A percentile compares a stretch with the other conserved stretches of the same genome.
These are phyloP conservation scores for Angophora floribunda DNA, from an alignment of 345 rosid species.

Conservation along the genomic window DNA sequence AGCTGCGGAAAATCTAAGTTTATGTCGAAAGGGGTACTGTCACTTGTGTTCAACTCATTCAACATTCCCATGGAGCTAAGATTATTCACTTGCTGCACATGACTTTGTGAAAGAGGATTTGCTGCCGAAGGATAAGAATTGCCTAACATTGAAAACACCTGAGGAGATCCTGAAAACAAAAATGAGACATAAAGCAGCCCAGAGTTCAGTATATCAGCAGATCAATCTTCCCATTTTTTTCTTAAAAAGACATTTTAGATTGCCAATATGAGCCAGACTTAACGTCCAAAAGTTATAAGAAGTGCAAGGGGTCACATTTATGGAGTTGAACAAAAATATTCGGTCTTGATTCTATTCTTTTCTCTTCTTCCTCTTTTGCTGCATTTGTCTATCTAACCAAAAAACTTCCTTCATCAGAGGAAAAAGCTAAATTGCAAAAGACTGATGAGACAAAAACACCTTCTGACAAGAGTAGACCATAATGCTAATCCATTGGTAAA, in stretches of 20 bases:
- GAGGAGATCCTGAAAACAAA: conserved; percentile 74
- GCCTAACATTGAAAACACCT: conserved; percentile 80
- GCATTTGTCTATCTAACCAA: not conserved
- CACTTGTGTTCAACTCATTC: conserved; percentile 69
- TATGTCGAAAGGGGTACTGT: conserved; percentile 89
- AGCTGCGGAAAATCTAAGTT: conserved; percentile 89
- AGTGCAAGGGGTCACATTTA: not conserved
- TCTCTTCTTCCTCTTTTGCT: not conserved
- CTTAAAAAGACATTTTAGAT: not conserved
- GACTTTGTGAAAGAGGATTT: conserved; percentile 84
- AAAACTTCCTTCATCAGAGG: not conserved
- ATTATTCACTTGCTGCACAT: conserved; percentile 79
- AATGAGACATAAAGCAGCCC: not conserved
- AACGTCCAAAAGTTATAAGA: not conserved
- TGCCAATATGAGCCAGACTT: not conserved
- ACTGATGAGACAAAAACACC: not conserved
- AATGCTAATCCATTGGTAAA: not conserved
- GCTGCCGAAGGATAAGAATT: conserved; percentile 69
- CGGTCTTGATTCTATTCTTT: not conserved
- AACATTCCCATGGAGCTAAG: conserved; percentile 83
- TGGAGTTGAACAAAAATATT: not conserved
- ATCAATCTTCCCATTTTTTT: not conserved
- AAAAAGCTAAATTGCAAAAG: not conserved
- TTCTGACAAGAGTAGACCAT: not conserved
- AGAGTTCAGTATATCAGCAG: not conserved